These are phyloP conservation scores for Scheffersomyces lignosus DNA, from an alignment of 805 yeast species.

Conservation along the genomic window DNA sequence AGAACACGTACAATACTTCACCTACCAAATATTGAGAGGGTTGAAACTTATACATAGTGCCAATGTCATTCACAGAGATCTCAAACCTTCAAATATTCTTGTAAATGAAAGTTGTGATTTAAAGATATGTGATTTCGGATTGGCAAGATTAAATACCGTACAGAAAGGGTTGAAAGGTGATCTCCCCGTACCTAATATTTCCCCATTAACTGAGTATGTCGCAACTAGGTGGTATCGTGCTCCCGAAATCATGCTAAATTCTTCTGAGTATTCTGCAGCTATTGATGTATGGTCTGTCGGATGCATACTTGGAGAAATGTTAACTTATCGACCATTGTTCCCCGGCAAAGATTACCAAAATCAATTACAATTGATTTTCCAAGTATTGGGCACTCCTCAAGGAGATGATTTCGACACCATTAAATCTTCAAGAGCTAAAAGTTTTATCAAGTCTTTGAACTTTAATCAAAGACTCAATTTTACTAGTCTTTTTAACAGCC, in stretches of 20 bases:
- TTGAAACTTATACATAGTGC: slow-evolving; percentile 71
- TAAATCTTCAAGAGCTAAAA: slow-evolving; percentile 24
- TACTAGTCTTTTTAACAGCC: slow-evolving; percentile 15
- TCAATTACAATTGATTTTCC: slow-evolving; percentile 65
- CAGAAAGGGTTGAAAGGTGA: too few relatives aligned
- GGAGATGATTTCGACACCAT: slow-evolving; percentile 16
- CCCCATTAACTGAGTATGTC: slow-evolving; percentile 74
- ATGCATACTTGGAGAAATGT: slow-evolving; percentile 72
- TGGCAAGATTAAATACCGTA: slow-evolving; percentile 56
- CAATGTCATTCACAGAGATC: slow-evolving; percentile 71
- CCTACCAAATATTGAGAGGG: slow-evolving; percentile 70
- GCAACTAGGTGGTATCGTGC: slow-evolving; percentile 88
- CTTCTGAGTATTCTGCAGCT: slow-evolving; percentile 71
- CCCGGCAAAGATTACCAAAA: slow-evolving; percentile 77
- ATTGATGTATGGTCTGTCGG: slow-evolving; percentile 84
- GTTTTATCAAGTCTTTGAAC: slow-evolving; percentile 27
- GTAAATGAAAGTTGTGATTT: slow-evolving; percentile 71
- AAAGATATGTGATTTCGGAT: slow-evolving; percentile 78
- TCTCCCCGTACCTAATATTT: slow-evolving; percentile 32
- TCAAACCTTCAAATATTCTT: slow-evolving; percentile 72
- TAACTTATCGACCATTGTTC: slow-evolving; percentile 60
- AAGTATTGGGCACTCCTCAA: slow-evolving; percentile 68
- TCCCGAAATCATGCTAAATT: slow-evolving; percentile 77
- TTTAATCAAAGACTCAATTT: slow-evolving; percentile 17
- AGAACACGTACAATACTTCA: slow-evolving; percentile 69